Evolutionary conservation across 768 basidiomycete genomes (phyloP), one percentile per base, ranked within the genome.

Genomic region (Podaxis carcinomalis): DNA sequence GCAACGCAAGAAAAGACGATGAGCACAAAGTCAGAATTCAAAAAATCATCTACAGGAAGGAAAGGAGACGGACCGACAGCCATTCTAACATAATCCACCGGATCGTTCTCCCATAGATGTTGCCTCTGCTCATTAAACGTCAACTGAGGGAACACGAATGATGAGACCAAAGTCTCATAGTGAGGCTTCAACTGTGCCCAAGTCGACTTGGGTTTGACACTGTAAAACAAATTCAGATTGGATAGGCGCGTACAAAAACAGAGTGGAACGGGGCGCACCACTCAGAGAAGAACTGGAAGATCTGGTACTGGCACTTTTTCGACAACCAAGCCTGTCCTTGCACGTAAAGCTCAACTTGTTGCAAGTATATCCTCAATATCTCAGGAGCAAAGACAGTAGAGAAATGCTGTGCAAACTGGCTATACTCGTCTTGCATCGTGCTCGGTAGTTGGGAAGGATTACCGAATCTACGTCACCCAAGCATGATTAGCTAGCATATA

Each of bases 191-290:
- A 82, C 39, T 92, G 80, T 2, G 79, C 75, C 93, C 93, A 95
- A 4, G 92, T 96, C n/a, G 91, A 83, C 68, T 92, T 93, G 13
- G 94, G 94, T 75, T 95, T 95, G 66, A 96, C 85, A 66, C 93
- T 95, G 55, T 5, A 53, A 23, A 62, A 32, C 36, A 27, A 7
- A 19, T 42, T 21, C 32, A 27, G n/a, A n/a, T 2, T 25, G 16
- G 13, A 32, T n/a, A 35, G 11, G 5, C 47, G 2, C 14, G 28
- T 62, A 50, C 44, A 57, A 10, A 14, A 40, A 50, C 53, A 53
- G 7, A 52, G 51, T 13, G 9, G 11, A 49, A 23, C 2, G n/a
- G 42, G 28, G 71, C 84, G 11, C 66, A 93, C 93, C 94, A 95
- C 69, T 93, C 91, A 5, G 87, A 90, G 68, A 95, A 87, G 78